Conservation (phyloP, 352 stramenopile species). For the Lagenidium giganteum region DNA sequence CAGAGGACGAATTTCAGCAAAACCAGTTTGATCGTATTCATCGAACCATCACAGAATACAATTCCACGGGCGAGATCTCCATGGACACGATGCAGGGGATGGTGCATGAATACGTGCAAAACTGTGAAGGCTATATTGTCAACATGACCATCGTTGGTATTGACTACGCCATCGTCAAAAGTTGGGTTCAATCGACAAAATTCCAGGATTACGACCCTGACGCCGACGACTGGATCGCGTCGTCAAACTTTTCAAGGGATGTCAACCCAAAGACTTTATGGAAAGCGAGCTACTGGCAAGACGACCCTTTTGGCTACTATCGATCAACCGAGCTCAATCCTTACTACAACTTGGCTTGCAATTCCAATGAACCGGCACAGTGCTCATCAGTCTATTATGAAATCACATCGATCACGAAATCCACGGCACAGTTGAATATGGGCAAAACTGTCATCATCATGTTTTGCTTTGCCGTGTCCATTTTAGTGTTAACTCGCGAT, state of each 20-base stretch:
- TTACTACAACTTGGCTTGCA: conserved; percentile 65
- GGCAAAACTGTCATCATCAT: conserved; percentile 87
- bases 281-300: conserved; percentile 43
- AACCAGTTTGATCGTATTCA: conserved; percentile 77
- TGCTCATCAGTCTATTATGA: conserved; percentile 77
- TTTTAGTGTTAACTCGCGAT: conserved; percentile 92
- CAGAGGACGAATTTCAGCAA: conserved; percentile 72
- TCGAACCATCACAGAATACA: conserved; percentile 81
- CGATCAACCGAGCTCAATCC: conserved; percentile 55
- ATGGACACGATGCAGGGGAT: conserved; percentile 39
- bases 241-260: conserved; percentile 26
- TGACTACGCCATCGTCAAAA: conserved; percentile 25
- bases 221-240: conserved; percentile 38
- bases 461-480: conserved; percentile 87
- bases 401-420: conserved; percentile 37
- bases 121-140: conserved; percentile 66
- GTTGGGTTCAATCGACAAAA: conserved; percentile 50
- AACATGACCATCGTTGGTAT: conserved; percentile 56
- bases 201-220: conserved; percentile 54
- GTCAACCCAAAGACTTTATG: conserved; percentile 74
- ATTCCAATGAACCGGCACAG: too few relatives aligned
- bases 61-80: conserved; percentile 45
- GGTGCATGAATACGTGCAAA: conserved; percentile 68
- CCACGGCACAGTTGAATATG: conserved; percentile 61
- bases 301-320: conserved; percentile 29